Base-by-base conservation (phyloP, 257 asterid species). In the Echites panduratus region DNA sequence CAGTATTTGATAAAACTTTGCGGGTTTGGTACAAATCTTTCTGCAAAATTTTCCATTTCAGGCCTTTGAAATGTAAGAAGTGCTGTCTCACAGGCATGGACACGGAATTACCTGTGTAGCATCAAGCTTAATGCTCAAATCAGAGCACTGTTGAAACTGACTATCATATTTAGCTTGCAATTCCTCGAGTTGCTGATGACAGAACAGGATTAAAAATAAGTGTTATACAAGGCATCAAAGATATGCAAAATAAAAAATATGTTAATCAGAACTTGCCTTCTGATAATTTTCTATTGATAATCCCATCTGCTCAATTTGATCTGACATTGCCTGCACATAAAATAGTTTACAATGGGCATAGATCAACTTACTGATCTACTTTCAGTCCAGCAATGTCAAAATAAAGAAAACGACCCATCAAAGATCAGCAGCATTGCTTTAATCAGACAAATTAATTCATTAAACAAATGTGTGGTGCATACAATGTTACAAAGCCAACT, bases 271-370 rank as follows among this genome's bases (percentile, higher is more conserved):
- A 20, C 57, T 66, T 61, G 68, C 97, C 93, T 92, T 92, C 81
- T 83, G 92, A 61, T 87, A 79, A 78, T 82, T 90, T 79, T 92
- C 98, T 38, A 88, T 80, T 47, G 88, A 82, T 63, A 84, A 65
- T 59, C 92, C 90, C 96, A 88, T 83, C 78, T 88, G 93, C 79
- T 89, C 98, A 76, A 89, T 87, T 79, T 88, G 96, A 76, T 92
- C 98, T n/a, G 89, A 86, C 98, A 92, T 92, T 53, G 89, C 90
- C 98, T 92, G 71, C 43, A 52, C 19, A 9, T 20, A 27, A 10
- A 56, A 69, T 56, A 45, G 58, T 32, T 40, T n/a, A 40, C 1
- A 68, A 45, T 52, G 11, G 52, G 63, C 48, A 64, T 22, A 48
- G 58, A 80, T 50, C 47, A 43, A 73, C 29, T 49, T 73, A 77